These are phyloP conservation scores for Aspergillus sp. DNA, from an alignment of 2,329 filamentous ascomycete species.

Conservation along the genomic window DNA sequence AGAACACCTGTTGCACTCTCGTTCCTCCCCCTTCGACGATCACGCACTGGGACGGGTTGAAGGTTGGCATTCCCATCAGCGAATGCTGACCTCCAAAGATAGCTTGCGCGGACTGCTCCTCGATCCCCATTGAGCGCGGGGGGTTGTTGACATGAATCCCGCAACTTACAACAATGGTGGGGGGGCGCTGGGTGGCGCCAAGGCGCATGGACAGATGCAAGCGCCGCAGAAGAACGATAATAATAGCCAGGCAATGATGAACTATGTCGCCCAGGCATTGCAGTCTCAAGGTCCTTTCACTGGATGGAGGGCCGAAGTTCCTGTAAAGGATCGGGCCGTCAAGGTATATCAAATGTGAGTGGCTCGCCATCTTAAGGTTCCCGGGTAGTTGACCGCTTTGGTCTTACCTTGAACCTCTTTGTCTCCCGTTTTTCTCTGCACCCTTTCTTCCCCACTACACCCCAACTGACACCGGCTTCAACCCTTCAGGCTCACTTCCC, in stretches of 20 bases:
- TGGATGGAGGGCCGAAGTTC: conserved; percentile 47
- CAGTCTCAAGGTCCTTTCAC: conserved; percentile 42
- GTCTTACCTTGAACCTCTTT: neutral
- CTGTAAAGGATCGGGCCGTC: conserved; percentile 38
- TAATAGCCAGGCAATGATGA: conserved; percentile 36
- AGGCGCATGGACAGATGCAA: conserved; percentile 33
- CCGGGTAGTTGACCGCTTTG: neutral
- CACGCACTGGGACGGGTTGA: conserved; percentile 7
- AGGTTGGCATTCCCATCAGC: conserved; percentile 21
- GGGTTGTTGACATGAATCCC: conserved; percentile 45
- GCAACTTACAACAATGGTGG: conserved; percentile 38
- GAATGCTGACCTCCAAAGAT: conserved; percentile 37
- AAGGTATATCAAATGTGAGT: conserved; percentile 48
- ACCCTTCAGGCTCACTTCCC: conserved; percentile 43
- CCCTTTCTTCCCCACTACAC: neutral
- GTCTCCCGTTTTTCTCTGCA: neutral
- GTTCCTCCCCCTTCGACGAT: neutral
- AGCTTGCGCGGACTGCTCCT: conserved; percentile 33
- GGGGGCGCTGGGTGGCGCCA: conserved; percentile 24
- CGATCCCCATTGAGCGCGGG: conserved; percentile 35
- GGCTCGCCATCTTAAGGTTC: neutral
- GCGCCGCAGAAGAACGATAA: conserved; percentile 23
- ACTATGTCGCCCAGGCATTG: conserved; percentile 40
- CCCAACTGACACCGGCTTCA: neutral
- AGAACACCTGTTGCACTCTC: neutral